These are phyloP conservation scores for Geranomyces variabilis DNA, from an alignment of 192 early-diverging fungal species.

Conservation along the genomic window DNA sequence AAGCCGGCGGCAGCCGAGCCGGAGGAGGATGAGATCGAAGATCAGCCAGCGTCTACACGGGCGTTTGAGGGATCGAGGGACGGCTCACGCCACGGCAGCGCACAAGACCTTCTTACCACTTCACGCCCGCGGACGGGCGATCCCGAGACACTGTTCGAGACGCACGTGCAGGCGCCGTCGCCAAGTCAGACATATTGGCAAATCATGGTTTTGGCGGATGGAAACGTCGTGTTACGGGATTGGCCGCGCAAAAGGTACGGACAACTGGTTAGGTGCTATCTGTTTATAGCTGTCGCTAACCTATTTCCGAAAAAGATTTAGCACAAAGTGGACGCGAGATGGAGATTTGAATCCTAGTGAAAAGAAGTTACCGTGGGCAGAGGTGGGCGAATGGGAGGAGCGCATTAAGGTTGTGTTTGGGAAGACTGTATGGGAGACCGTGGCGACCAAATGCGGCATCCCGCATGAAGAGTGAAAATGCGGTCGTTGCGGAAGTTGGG, in stretches of 20 bases:
- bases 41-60: too few relatives aligned
- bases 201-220: neutral
- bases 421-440: slow-evolving; percentile 3
- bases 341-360: slow-evolving; percentile 16
- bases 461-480: too few relatives aligned
- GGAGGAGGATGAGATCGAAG: too few relatives aligned
- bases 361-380: neutral
- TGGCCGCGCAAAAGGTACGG: slow-evolving; percentile 19
- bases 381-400: neutral
- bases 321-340: slow-evolving; percentile 23
- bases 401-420: slow-evolving; percentile 10
- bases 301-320: neutral
- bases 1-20: too few relatives aligned
- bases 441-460: neutral
- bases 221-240: slow-evolving; percentile 10
- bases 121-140: neutral
- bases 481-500: too few relatives aligned
- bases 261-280: neutral
- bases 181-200: slow-evolving; percentile 26
- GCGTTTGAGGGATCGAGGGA: too few relatives aligned
- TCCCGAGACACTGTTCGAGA: slow-evolving; percentile 16
- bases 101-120: too few relatives aligned
- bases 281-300: neutral
- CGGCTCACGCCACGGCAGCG: too few relatives aligned
- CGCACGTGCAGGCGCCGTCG: neutral